Evolutionary conservation across 352 stramenopile genomes (phyloP), one percentile per base, ranked within the genome.

Genomic region (Thalassiosira sp.): DNA sequence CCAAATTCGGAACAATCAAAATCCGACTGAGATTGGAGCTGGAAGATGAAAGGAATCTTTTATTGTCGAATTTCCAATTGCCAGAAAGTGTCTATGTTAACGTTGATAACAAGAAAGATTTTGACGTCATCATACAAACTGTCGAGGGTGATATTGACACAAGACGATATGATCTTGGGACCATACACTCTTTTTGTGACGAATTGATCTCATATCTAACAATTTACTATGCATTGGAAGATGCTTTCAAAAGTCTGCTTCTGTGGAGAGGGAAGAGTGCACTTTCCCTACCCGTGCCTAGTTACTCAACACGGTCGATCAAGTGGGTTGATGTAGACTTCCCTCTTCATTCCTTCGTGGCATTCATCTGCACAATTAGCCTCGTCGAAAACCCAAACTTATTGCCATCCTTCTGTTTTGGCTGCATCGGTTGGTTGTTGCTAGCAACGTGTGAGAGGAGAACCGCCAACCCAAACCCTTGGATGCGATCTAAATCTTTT

Each of bases 41-140:
- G 13, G 56, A 83, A 45, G 45, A 83, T 49, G 78, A 88, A 61
- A 37, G 81, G 27, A 71, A 51, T 11, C 25, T 85, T 3, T 62
- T 89, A 5, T 20, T 92, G 15, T 73, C 81, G 11, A 77, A 63
- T 43, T 63, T 90, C 31, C 53, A 79, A 11, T 71, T 79, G 22
- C 82, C 81, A 5, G 28, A 53, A n/a, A 24, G 68, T 37, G 76
- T 83, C 3, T 87, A 87, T 52, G 83, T 93, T 7, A 93, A 93
- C 59, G 59, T 76, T 20, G 78, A 79, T 18, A 81, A 35, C 16
- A 77, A 68, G 37, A 90, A 89, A 62, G 79, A 89, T 33, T 89
- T 86, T 43, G 43, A 74, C 7, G 80, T 90, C 10, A 64, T 90
- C 49, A 64, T 62, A 40, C 58, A 89, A 62, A 91, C 87, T 5